Percentiles rank a stretch among this genome's conserved stretches.
Conservation (phyloP, 1,284 basidiomycete genomes). For the Entoloma clypeatum region DNA sequence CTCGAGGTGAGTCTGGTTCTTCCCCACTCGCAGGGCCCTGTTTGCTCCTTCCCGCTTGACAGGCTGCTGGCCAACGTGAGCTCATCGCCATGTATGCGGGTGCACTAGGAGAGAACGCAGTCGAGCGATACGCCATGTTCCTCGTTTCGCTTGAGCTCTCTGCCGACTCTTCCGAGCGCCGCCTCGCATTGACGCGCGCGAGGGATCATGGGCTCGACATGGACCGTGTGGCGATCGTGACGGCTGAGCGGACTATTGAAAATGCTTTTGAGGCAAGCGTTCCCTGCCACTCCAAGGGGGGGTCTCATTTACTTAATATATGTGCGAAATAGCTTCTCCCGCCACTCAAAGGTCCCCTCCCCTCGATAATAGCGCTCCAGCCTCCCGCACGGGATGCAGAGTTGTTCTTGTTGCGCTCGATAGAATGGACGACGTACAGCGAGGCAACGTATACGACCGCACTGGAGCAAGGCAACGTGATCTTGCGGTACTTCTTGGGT, state of each 20-base stretch:
- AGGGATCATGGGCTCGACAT: constrained; percentile 84
- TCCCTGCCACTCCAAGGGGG: constrained; percentile 7
- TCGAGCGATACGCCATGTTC: constrained; percentile 91
- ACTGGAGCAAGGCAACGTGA: constrained; percentile 79
- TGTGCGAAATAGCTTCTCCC: constrained; percentile 44
- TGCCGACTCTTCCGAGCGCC: constrained; percentile 64
- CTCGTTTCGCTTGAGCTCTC: constrained; percentile 78
- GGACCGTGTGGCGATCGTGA: constrained; percentile 74
- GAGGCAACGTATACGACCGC: constrained; percentile 75
- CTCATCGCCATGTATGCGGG: constrained; percentile 94
- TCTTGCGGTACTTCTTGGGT: constrained; percentile 87
- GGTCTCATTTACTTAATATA: not conserved
- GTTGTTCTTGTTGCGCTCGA: constrained; percentile 72
- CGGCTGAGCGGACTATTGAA: constrained; percentile 79
- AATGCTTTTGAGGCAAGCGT: constrained; percentile 61
- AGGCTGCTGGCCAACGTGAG: constrained; percentile 77
- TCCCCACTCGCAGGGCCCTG: not conserved
- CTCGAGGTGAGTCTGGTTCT: constrained; percentile 58
- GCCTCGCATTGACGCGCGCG: constrained; percentile 73
- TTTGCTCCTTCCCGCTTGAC: constrained; percentile 5
- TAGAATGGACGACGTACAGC: constrained; percentile 91
- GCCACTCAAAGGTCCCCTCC: constrained; percentile 54
- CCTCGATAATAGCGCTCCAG: constrained; percentile 52
- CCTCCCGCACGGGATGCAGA: constrained; percentile 55
- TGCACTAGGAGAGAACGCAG: constrained; percentile 86